These are phyloP conservation scores for Metarhizium guizhouense DNA, from an alignment of 2,329 filamentous ascomycete species.

Conservation along the genomic window DNA sequence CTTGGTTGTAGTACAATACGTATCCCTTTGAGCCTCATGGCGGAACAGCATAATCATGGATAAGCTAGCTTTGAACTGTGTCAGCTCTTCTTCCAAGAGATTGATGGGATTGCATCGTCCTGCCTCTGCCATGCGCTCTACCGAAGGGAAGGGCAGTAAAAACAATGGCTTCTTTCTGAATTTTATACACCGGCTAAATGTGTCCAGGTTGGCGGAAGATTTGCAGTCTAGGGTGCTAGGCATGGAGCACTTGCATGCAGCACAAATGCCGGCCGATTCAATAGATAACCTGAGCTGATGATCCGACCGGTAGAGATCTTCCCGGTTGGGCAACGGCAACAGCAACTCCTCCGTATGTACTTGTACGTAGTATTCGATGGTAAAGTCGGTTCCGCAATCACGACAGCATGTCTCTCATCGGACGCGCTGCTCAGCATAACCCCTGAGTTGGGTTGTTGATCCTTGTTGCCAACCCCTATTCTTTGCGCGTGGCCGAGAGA, in stretches of 20 bases:
- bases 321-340: not conserved
- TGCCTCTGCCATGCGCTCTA: not conserved
- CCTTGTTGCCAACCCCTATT: not conserved
- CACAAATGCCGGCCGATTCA: not conserved
- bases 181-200: not conserved
- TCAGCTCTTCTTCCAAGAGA: not conserved
- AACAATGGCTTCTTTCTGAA: not conserved
- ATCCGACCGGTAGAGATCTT: not conserved
- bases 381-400: not conserved
- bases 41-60: not conserved
- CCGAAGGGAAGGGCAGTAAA: too few species aligned
- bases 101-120: not conserved
- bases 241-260: not conserved
- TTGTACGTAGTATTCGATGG: not conserved
- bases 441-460: not conserved
- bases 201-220: not conserved
- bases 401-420: not conserved
- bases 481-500: not conserved
- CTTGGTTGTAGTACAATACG: not conserved
- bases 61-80: not conserved
- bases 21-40: not conserved
- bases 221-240: not conserved
- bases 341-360: not conserved
- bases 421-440: not conserved
- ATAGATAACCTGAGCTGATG: not conserved